A percentile compares a stretch with the other conserved stretches of the same genome.
These are phyloP conservation scores for Kuraishia borneana DNA, from an alignment of 805 yeast genomes.

Conservation along the genomic window DNA sequence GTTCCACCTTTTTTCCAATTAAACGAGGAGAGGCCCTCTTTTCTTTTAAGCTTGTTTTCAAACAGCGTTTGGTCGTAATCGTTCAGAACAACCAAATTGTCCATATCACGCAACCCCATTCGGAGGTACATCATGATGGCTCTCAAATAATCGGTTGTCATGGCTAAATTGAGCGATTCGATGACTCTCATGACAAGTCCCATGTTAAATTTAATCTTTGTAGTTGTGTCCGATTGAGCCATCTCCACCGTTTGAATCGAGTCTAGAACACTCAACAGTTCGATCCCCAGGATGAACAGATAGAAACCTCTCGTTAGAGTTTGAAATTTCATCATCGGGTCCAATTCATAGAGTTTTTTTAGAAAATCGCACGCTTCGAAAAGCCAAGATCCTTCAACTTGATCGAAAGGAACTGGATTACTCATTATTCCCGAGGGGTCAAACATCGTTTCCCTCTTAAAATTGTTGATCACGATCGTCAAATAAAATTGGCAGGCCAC, in stretches of 20 bases:
- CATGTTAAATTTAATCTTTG: neutral
- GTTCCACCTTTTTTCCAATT: conserved; percentile 3
- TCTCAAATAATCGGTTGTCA: conserved; percentile 1
- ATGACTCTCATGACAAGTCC: conserved; percentile 1
- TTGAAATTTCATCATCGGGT: neutral
- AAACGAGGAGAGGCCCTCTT: conserved; percentile 1
- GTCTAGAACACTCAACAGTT: conserved; percentile 3
- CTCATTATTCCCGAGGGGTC: conserved; percentile 1
- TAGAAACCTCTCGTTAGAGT: neutral
- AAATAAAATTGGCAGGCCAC: neutral
- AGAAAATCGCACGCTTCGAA: neutral
- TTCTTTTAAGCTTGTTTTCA: conserved; percentile 2
- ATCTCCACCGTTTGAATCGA: conserved; percentile 1
- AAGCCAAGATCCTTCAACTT: conserved; percentile 1
- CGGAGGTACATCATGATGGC: conserved; percentile 1
- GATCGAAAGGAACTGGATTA: too few species aligned
- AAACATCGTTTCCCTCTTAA: neutral
- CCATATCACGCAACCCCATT: conserved; percentile 5
- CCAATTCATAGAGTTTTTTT: neutral
- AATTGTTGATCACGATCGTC: neutral
- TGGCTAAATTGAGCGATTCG: neutral
- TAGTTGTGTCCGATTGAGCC: neutral
- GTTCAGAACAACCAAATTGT: conserved; percentile 4
- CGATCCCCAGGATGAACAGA: conserved; percentile 4
- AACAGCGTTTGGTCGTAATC: conserved; percentile 1